Evolutionary conservation across 2,329 filamentous ascomycete genomes (phyloP), one percentile per base, ranked within the genome.

Genomic region (Ustulina deusta): DNA sequence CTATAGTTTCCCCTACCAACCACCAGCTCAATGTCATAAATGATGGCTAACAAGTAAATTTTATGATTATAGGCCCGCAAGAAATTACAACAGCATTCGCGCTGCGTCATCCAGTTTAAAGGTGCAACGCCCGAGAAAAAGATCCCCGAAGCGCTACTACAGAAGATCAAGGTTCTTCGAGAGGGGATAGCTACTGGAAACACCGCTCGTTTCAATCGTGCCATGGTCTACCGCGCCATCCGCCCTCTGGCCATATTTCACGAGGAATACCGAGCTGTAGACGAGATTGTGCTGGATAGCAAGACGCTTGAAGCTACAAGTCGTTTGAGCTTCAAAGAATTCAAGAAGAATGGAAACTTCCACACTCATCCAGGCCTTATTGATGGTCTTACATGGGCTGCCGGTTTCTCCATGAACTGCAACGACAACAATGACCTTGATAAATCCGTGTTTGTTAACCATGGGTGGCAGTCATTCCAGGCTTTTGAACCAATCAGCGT

Each of bases 201-300:
- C 2, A 71, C 72, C 17, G 64, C 64, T 11, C 68, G 72, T 7
- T 76, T 89, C 69, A 85, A 87, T 69, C 83, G 85, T 15, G 83
- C 86, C 20, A 76, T 77, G 73, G 70, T 66, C 1, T 78, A 78
- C 61, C 66, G 72, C 1, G 52, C 66, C 10, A 73, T 78, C 48
- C 61, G 74, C 1, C 69, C 74, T 2, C 65, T 78, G 10, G 77
- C 75, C 3, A 55, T 63, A 3, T 78, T 77, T 63, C 69, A 77
- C 46, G 58, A 68, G 17, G 76, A 77, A 36, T 78, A 75, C 67
- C 61, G 71, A 1, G 71, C 69, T 17, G 64, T 78, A 1, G 72
- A 79, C 20, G 76, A 77, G 52, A 71, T 79, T 5, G 68, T 80
- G 0, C 70, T 78, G n/a, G 66, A 79, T 46, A 76, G 72, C 64